These are phyloP conservation scores for Aureobasidium uvarum DNA, from an alignment of 2,329 filamentous ascomycete species.

Conservation along the genomic window DNA sequence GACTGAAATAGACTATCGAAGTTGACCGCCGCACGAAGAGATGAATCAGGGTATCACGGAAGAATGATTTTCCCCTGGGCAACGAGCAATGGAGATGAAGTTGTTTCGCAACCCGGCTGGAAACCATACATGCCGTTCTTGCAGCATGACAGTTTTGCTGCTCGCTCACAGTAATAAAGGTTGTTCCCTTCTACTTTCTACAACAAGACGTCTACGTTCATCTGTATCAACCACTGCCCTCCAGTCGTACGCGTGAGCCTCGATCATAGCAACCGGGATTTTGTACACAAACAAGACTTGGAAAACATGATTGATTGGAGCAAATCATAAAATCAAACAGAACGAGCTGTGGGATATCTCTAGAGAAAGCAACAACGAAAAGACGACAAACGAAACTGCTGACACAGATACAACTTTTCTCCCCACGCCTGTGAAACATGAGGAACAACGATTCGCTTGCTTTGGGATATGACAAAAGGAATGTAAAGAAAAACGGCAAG, in stretches of 20 bases:
- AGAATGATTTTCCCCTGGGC: neutral
- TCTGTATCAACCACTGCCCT: too few relatives aligned
- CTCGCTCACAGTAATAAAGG: too few relatives aligned
- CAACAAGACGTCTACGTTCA: too few relatives aligned
- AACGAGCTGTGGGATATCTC: slow-evolving; percentile 5
- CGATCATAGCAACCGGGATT: too few relatives aligned
- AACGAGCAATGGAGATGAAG: neutral
- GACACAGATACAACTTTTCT: neutral
- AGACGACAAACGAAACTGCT: neutral
- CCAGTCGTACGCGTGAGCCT: too few relatives aligned
- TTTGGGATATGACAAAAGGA: neutral
- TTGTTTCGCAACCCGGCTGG: neutral
- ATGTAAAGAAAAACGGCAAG: neutral
- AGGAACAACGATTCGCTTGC: neutral
- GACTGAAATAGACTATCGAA: neutral
- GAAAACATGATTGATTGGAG: neutral
- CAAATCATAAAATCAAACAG: neutral
- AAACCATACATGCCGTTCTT: neutral
- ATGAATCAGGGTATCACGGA: neutral
- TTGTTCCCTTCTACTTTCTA: too few relatives aligned
- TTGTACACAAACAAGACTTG: neutral
- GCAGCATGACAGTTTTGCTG: neutral
- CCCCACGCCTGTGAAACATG: neutral
- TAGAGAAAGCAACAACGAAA: neutral
- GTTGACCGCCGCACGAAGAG: too few relatives aligned